Base-by-base conservation (phyloP, 257 asterid species). In the Buddleja alternifolia region DNA sequence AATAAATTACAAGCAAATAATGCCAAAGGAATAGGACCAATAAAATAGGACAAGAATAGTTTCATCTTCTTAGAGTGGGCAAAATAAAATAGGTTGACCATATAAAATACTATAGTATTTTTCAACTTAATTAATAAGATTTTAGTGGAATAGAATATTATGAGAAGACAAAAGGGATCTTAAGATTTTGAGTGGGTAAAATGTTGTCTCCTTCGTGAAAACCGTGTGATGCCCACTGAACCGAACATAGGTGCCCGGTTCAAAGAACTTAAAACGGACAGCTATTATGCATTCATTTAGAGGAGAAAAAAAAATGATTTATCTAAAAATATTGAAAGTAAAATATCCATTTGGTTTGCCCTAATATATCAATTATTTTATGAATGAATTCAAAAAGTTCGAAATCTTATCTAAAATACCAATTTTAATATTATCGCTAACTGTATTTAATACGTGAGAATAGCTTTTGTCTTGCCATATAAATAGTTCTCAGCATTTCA, bases 121-220 rank as follows among this genome's bases (percentile, higher is more conserved):
- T 72, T 3, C 14, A 46, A 20, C 12, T 32, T n/a, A n/a, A n/a
- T n/a, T 24, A 8, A 47, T 16, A 58, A 34, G 39, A 23, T 17
- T 56, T 59, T 56, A 60, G 34, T 29, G 67, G 24, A 59, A 25
- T 51, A 59, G 57, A 60, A 32, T 47, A 74, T 44, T 0, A 60
- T 20, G 63, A 60, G 29, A 10, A 48, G 73, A 58, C 63, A 66
- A 65, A 40, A 16, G 50, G 50, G 51, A 57, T 47, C 67, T 46
- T 65, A 9, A 41, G 24, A 66, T 47, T 29, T 57, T 59, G 63
- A 73, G 78, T 73, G 78, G 78, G 64, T 59, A 47, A 51, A 67
- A 63, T 74, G 78, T 15, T 74, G 78, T 73, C 73, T 73, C 73
- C 69, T 58, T 73, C 64, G 73, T 73, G 78, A 66, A 73, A 62